Evolutionary conservation across 768 basidiomycete species (phyloP), one percentile per base, ranked within the genome.

Genomic region (Collybiopsis confluens): DNA sequence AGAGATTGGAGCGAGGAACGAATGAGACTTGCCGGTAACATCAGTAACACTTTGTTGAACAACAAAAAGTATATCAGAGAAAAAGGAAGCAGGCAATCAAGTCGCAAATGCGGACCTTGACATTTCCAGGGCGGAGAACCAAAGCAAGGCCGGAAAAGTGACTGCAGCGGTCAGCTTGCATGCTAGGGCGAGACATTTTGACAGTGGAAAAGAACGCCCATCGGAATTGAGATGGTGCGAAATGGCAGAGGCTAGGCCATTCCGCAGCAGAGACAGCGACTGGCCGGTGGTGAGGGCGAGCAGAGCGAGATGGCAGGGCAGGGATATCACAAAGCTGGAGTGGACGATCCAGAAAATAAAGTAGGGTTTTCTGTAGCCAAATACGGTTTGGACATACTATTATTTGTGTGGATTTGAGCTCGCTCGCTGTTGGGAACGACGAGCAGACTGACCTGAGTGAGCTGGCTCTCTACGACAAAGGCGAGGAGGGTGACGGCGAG

Each of bases 281-380:
- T 78, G 67, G 41, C 75, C 65, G 16, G 81, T 75, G 36, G 74
- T 79, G 43, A 76, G 48, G 6, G 69, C 65, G 24, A 98, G 80
- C 61, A 84, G 82, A 21, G 84, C 58, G 18, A 95, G 67, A 70
- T 98, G 96, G 11, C 91, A 62, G 0, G 94, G 94, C 58, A 95
- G 88, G 59, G 90, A 82, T 57, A 95, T 62, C 16, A 75, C 63
- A 67, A 98, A 89, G 1, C 80, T 75, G 2, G 90, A 88, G 67
- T 98, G 96, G 3, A 94, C 92, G 52, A 93, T 65, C 68, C 89
- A 97, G 68, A 94, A 91, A 57, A 92, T 73, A 62, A 98, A 88
- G 76, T 85, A 96, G 0, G 96, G 91, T 55, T 97, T 90, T 49
- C 84, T 77, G 70, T 90, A 99, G 30, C 75, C 81, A 27, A 92